Conservation (phyloP, 306 rosid species). For the Fragaria ananassa region DNA sequence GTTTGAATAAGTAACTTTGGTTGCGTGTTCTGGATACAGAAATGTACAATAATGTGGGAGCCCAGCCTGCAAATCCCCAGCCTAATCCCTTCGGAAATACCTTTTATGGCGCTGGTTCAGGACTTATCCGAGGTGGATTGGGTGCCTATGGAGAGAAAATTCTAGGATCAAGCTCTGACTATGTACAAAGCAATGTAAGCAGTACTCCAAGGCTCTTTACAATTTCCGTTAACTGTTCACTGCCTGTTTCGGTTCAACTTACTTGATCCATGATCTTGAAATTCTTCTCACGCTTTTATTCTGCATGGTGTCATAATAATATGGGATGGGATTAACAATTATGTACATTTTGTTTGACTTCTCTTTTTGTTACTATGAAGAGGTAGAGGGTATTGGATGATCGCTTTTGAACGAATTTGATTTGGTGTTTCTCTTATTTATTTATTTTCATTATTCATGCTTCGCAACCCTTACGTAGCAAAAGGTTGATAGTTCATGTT, state of each 20-base stretch:
- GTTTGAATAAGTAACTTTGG: too few species aligned
- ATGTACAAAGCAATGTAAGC: slow-evolving; percentile 98
- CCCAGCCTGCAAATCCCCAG: slow-evolving; percentile 54
- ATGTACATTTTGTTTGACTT: neutral
- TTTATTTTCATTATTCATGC: neutral
- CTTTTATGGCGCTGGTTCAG: slow-evolving; percentile 90
- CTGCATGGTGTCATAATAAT: neutral
- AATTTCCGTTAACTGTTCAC: neutral
- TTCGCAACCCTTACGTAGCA: neutral
- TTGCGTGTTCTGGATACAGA: slow-evolving; percentile 14
- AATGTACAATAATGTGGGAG: slow-evolving; percentile 69
- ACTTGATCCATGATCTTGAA: neutral
- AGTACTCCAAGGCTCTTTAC: neutral
- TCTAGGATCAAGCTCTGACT: slow-evolving; percentile 91
- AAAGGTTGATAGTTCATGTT: neutral
- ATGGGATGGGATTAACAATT: neutral
- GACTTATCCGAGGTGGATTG: slow-evolving; percentile 88
- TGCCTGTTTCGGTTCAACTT: neutral
- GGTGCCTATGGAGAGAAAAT: slow-evolving; percentile 96
- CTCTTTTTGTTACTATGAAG: neutral
- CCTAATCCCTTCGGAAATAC: slow-evolving; percentile 88
- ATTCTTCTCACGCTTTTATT: neutral
- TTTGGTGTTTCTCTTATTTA: neutral
- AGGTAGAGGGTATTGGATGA: neutral
- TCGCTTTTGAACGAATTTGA: neutral